Evolutionary conservation across 108 stramenopile species (phyloP).

Genomic region (Skeletonema potamos): DNA sequence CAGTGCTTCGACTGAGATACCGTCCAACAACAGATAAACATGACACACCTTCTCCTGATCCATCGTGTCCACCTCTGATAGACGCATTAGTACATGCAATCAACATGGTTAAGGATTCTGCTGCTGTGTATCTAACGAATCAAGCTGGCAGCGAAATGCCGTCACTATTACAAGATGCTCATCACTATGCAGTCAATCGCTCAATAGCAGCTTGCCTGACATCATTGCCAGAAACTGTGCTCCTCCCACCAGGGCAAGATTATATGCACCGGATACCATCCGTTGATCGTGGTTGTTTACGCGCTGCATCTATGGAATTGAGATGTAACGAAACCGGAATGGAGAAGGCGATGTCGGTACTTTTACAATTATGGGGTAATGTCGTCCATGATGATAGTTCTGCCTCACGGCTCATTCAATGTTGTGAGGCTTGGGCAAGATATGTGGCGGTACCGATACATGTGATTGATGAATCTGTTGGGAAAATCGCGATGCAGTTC

Average conservation of each 20-base stretch:
- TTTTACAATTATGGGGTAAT: constrained; percentile 1
- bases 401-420: constrained; percentile 19
- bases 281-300: constrained; percentile 70
- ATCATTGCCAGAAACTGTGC: constrained; percentile 69
- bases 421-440: constrained; percentile 71
- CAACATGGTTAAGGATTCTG: constrained; percentile 13
- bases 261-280: constrained; percentile 56
- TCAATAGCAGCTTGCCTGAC: constrained; percentile 46
- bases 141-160: not conserved
- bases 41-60: constrained; percentile 25
- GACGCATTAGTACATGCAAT: constrained; percentile 50
- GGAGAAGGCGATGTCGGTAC: constrained; percentile 43
- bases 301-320: constrained; percentile 66
- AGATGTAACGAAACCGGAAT: constrained; percentile 52
- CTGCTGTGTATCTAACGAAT: not conserved
- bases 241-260: constrained; percentile 62
- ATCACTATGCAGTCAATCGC: constrained; percentile 19
- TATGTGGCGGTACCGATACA: constrained; percentile 63
- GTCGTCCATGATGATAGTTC: constrained; percentile 8
- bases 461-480: constrained; percentile 45
- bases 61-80: constrained; percentile 54
- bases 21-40: constrained; percentile 34
- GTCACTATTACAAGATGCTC: constrained; percentile 4
- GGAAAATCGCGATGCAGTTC: constrained; percentile 17
- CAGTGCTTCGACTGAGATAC: constrained; percentile 64